Evolutionary conservation across 345 rosid genomes (phyloP).

Genomic region (Citrus trifoliata): DNA sequence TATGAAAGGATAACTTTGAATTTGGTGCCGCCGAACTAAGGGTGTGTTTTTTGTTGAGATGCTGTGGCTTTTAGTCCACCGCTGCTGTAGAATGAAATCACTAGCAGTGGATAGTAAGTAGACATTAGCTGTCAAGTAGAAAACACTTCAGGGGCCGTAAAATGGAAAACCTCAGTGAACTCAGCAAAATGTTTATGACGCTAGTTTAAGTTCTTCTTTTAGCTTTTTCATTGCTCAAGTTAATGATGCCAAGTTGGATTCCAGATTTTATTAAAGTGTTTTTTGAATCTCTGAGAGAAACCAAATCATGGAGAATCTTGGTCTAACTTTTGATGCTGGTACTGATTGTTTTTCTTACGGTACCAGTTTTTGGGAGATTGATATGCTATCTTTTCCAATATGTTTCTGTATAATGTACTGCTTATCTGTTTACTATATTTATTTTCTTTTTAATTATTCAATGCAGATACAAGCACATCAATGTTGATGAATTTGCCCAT

Average conservation of each 20-base stretch:
- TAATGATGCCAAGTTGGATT: not conserved
- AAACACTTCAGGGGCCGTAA: not conserved
- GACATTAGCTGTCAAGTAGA: too few species aligned
- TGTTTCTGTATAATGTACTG: too few species aligned
- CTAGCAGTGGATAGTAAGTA: not conserved
- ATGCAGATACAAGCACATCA: slow-evolving; percentile 85
- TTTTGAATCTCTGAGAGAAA: not conserved
- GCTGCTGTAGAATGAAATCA: not conserved
- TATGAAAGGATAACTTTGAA: not conserved
- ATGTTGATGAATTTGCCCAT: slow-evolving; percentile 96
- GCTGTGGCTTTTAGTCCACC: not conserved
- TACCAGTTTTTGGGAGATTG: not conserved
- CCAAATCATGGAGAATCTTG: not conserved
- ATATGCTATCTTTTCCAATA: not conserved
- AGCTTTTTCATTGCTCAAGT: not conserved
- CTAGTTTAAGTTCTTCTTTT: not conserved
- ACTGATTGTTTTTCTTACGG: not conserved
- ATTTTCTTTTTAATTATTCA: not conserved
- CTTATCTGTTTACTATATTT: not conserved
- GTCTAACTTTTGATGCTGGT: not conserved
- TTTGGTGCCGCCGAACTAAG: not conserved
- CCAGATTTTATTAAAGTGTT: not conserved
- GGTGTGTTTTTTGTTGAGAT: not conserved
- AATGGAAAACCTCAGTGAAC: not conserved
- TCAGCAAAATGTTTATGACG: not conserved